These are phyloP conservation scores for Pleodorina starrii DNA, from an alignment of 139 green algal species.

Conservation along the genomic window DNA sequence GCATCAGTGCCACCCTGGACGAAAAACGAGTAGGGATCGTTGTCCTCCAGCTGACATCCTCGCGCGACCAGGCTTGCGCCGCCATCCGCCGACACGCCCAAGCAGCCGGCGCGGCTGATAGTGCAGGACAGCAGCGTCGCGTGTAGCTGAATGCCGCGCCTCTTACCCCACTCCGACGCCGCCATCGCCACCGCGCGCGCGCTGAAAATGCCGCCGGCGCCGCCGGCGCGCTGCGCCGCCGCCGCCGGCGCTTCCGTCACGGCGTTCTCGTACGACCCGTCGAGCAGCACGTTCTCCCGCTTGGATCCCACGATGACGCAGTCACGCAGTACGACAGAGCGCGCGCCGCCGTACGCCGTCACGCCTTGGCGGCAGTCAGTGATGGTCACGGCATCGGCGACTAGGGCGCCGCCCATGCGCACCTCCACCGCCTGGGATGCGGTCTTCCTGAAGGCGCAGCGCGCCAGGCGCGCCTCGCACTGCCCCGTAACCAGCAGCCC, in stretches of 20 bases:
- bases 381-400: neutral
- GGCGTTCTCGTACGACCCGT: conserved; percentile 21
- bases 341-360: conserved; percentile 46
- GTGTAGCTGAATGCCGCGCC: neutral
- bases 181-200: neutral
- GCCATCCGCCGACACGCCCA: conserved; percentile 42
- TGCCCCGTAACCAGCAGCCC: conserved; percentile 20
- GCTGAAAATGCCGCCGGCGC: neutral
- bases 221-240: too few species aligned
- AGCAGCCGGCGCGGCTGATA: conserved; percentile 8
- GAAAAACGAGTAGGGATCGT: conserved; percentile 41
- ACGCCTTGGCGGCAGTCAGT: conserved; percentile 33
- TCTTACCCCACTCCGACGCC: conserved; percentile 19
- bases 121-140: conserved; percentile 3
- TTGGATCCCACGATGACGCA: neutral
- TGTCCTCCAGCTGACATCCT: conserved; percentile 9
- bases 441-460: conserved; percentile 32
- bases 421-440: conserved; percentile 38
- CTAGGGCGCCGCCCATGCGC: conserved; percentile 22
- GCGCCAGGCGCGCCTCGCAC: neutral
- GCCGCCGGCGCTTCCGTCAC: conserved; percentile 23
- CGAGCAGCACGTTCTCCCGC: conserved; percentile 27
- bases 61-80: conserved; percentile 9
- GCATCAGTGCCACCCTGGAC: conserved; percentile 41
- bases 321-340: conserved; percentile 4